Evolutionary conservation across 345 rosid genomes (phyloP).

Genomic region (Carallia pectinifolia): DNA sequence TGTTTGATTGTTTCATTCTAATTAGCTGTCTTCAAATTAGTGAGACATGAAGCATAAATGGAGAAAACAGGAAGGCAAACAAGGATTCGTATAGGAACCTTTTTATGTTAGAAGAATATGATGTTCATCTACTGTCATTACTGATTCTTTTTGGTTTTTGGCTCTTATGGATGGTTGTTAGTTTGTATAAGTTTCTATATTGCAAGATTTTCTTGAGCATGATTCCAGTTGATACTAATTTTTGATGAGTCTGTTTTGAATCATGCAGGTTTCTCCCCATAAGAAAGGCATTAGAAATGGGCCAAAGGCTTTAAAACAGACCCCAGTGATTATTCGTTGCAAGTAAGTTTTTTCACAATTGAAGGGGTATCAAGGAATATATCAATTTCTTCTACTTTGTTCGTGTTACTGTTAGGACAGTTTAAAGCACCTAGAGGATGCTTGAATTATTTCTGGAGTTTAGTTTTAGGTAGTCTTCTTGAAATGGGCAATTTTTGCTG

Average conservation of each 20-base stretch:
- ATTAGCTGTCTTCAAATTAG: too few species aligned
- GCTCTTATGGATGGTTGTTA: too few species aligned
- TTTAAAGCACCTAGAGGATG: not conserved
- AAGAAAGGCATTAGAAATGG: slow-evolving; percentile 88
- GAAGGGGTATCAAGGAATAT: not conserved
- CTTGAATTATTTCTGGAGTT: not conserved
- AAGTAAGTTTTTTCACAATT: slow-evolving; percentile 40
- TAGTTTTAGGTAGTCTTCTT: not conserved
- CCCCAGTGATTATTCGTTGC: slow-evolving; percentile 86
- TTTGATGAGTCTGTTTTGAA: not conserved
- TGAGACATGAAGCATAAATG: too few species aligned
- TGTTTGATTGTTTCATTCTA: too few species aligned
- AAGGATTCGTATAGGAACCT: too few species aligned
- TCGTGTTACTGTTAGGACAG: too few species aligned
- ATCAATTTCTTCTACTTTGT: too few species aligned
- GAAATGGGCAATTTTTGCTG: too few species aligned
- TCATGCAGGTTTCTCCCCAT: slow-evolving; percentile 57
- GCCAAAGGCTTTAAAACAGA: slow-evolving; percentile 88
- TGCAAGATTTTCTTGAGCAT: slow-evolving; percentile 2
- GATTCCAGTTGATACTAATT: not conserved
- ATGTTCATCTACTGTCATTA: not conserved
- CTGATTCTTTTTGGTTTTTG: too few species aligned
- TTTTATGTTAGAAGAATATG: too few species aligned
- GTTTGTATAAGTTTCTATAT: too few species aligned
- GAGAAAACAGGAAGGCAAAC: too few species aligned